Evolutionary conservation across 345 rosid genomes (phyloP).

Genomic region (Moringa oleifera): DNA sequence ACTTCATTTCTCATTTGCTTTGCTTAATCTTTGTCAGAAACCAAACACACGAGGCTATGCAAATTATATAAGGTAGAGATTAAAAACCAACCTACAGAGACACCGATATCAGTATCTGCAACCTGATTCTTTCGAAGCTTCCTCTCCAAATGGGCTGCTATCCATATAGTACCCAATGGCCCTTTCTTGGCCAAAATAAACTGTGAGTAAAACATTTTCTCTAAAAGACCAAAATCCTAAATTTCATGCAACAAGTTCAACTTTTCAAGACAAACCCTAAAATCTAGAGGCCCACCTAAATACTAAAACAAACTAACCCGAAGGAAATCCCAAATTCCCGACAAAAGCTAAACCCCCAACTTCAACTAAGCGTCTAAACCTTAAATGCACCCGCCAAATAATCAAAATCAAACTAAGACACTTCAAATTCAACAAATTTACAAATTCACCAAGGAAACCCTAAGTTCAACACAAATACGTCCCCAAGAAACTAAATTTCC

Average conservation of each 20-base stretch:
- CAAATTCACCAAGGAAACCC: conserved; percentile 13
- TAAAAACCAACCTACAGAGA: conserved; percentile 81
- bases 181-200: conserved; percentile 99
- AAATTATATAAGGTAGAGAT: conserved; percentile 2
- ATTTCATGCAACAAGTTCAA: conserved; percentile 22
- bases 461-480: background rate
- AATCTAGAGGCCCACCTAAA: background rate
- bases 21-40: background rate
- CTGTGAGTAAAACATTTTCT: conserved; percentile 94
- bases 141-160: conserved; percentile 98
- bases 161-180: conserved; percentile 99
- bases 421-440: conserved; percentile 6
- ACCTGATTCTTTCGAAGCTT: conserved; percentile 99
- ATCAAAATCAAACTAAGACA: background rate
- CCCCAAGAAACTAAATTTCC: conserved; percentile 8
- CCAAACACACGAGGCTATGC: background rate
- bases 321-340: conserved; percentile 10
- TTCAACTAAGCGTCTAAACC: background rate
- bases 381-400: background rate
- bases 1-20: background rate
- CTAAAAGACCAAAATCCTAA: conserved; percentile 22
- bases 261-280: conserved; percentile 8
- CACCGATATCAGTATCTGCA: conserved; percentile 97
- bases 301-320: background rate
- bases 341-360: conserved; percentile 1